These are phyloP conservation scores for Yamagishiella unicocca DNA, from an alignment of 139 green algal genomes.

Conservation along the genomic window DNA sequence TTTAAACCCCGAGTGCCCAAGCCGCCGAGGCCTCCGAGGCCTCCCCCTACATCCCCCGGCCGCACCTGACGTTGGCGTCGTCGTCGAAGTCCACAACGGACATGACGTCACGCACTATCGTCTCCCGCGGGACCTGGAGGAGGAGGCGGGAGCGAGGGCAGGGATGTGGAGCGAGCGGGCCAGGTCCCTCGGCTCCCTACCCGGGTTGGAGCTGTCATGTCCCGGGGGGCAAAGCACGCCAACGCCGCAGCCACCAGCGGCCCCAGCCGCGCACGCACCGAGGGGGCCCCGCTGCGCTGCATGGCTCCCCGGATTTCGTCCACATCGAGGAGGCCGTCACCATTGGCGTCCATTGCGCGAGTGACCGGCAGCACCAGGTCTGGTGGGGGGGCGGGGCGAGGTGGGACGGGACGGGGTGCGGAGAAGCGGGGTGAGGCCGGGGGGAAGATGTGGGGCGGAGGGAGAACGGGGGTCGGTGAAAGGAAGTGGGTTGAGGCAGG, in stretches of 20 bases:
- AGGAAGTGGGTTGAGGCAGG: no score
- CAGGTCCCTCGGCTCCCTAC: no score
- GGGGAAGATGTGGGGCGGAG: no score
- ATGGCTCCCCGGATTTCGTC: conserved; percentile 35
- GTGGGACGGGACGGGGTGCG: no score
- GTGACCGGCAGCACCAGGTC: conserved; percentile 11
- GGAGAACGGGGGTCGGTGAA: no score
- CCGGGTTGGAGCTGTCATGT: no score
- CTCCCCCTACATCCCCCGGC: no score
- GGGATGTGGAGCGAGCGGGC: neutral
- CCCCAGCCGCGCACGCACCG: neutral
- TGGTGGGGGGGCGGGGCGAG: no score
- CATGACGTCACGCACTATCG: conserved; percentile 17
- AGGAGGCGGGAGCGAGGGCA: neutral
- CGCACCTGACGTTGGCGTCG: conserved; percentile 18
- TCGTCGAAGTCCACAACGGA: conserved; percentile 30
- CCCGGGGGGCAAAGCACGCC: neutral
- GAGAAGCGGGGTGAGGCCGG: no score
- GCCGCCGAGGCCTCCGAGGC: no score
- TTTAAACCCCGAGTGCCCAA: no score
- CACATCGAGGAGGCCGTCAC: conserved; percentile 2
- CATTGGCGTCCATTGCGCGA: conserved; percentile 1
- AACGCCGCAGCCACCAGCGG: neutral
- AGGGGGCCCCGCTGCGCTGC: neutral
- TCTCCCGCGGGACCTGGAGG: neutral